Base-by-base conservation (phyloP, 208 protist species). In the Tritrichomonas foetus region DNA sequence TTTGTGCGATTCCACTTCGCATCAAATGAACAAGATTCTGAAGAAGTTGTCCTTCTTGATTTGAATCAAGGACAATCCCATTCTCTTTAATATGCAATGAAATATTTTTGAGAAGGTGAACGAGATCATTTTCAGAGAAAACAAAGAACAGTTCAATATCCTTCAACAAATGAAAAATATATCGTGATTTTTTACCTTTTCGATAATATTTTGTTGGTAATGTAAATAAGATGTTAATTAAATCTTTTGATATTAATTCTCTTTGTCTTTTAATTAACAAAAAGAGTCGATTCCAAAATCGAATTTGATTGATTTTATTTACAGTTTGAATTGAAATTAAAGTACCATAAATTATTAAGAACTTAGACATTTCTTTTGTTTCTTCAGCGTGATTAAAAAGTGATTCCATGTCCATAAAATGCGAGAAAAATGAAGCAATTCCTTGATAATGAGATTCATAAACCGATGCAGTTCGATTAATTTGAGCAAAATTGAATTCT, bases 141-240 rank as follows among this genome's bases (percentile, higher is more conserved):
- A 89, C 30, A 39, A 41, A n/a, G n/a, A 57, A 89, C 14, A 89
- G 20, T 89, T 89, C 78, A 39, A 89, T 53, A 39, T 89, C 78
- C 20, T 44, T 55, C 47, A 89, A 61, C 33, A 89, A 25, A 36
- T 39, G 57, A 8, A 57, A 57, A 57, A 57, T 16, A 39, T 25
- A 44, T 50, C 57, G 9, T n/a, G 74, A n/a, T 82, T 39, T 49
- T 9, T 55, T 39, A 13, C 8, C 39, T 57, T 0, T 33, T 3
- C 14, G 39, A 20, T 27, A 89, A 39, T 36, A 16, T 9, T 2
- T 61, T 11, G 20, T 39, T 9, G 78, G 47, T 39, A 57, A 44
- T 33, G 13, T 47, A n/a, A 41, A 44, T 1, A 57, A 5, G 44
- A 89, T 16, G 53, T 57, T 30, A 33, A 33, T 1, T 9, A 89